These are phyloP conservation scores for Prunus dulcis DNA, from an alignment of 306 rosid genomes.

Conservation along the genomic window DNA sequence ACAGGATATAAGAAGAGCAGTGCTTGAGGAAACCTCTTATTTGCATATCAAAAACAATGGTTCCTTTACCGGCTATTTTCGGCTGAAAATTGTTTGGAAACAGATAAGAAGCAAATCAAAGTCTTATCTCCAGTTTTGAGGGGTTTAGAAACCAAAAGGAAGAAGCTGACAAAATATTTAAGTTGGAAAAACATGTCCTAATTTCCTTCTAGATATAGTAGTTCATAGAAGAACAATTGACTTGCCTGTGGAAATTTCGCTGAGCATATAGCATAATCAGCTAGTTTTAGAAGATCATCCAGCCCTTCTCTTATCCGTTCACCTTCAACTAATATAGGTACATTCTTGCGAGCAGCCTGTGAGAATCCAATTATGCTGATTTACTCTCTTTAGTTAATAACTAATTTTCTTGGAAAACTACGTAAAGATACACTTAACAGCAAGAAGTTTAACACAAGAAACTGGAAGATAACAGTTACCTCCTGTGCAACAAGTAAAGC, in stretches of 20 bases:
- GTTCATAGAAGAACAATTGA: slow-evolving; percentile 18
- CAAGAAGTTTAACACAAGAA: slow-evolving; percentile 11
- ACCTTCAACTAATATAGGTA: slow-evolving; percentile 78
- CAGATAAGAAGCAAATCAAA: background rate
- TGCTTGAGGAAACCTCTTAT: background rate
- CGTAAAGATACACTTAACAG: background rate
- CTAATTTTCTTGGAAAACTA: background rate
- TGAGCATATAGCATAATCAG: slow-evolving; percentile 76
- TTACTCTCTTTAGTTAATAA: slow-evolving; percentile 1
- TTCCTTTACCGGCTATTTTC: background rate
- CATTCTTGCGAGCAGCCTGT: slow-evolving; percentile 64
- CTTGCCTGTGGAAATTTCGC: slow-evolving; percentile 83
- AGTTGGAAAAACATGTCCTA: slow-evolving; percentile 1
- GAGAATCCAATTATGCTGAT: slow-evolving; percentile 27
- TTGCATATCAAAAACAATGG: background rate
- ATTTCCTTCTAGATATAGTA: slow-evolving; percentile 17
- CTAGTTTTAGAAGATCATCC: slow-evolving; percentile 66
- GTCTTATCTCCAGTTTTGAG: background rate
- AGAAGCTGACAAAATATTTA: background rate
- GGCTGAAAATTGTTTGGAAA: background rate
- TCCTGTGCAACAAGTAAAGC: slow-evolving; percentile 77
- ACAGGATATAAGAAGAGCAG: background rate
- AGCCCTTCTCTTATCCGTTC: slow-evolving; percentile 78
- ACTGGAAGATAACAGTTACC: slow-evolving; percentile 43
- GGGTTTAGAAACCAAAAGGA: background rate